Base-by-base conservation (phyloP, 352 stramenopile species). In the Globisporangium barbulae region DNA sequence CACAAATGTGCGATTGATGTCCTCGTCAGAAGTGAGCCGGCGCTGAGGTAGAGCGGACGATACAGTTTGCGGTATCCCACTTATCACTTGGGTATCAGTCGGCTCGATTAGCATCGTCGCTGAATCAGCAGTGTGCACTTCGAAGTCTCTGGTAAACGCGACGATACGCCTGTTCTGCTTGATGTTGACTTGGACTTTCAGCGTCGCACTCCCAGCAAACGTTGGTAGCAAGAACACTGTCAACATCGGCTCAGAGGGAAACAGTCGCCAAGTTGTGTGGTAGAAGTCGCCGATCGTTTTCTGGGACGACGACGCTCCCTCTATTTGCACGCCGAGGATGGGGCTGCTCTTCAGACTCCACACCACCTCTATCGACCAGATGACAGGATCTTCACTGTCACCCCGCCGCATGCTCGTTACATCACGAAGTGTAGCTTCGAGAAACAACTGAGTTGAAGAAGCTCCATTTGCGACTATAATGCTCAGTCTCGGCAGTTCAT, bases 221-320 rank as follows among this genome's bases (percentile, higher is more conserved):
- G 37, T 39, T 25, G 47, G 45, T 3, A 47, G 28, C 12, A 62
- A n/a, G 35, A 21, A 58, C 41, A 78, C 10, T 7, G 56, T 59
- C 15, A 72, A 21, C 33, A 67, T 30, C 35, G 68, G 44, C 8
- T 64, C 39, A 44, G 33, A 49, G 50, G 49, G 41, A 15, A 65
- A 65, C 5, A 78, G 50, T 54, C 68, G 68, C 71, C 71, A 78
- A 44, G 45, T 31, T 5, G 59, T 75, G n/a, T 71, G 31, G 3
- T 35, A 17, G 8, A 30, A 53, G 2, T 53, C 61, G 44, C 63
- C 25, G n/a, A 54, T 25, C 21, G 54, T 19, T 39, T 52, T 39
- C 56, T 54, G 7, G 15, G 31, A 49, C 7, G 64, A 62, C 5
- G 68, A 71, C 30, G 50, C 41, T 17, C 65, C 57, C 53, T 44